Percentiles rank a stretch among this genome's conserved stretches.
phyloP scores from a whole-genome alignment of 192 early-diverging fungal genomes.

The Coemansia sp. region DNA sequence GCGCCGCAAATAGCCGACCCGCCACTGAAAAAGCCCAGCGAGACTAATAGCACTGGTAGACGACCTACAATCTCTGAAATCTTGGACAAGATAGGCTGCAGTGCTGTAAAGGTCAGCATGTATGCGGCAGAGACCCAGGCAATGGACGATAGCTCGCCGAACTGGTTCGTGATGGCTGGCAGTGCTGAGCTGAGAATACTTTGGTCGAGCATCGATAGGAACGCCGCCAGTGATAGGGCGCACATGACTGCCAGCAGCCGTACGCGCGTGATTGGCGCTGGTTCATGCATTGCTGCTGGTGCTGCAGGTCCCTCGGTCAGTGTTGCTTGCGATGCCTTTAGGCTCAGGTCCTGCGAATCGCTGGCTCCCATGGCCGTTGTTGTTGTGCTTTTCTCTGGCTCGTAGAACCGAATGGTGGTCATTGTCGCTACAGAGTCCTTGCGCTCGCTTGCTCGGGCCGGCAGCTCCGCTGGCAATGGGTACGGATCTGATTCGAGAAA shows the following conservation, averaged over 20 bases:
- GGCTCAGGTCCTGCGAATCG: background rate
- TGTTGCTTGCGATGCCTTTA: slow-evolving; percentile 27
- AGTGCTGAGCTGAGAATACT: slow-evolving; percentile 70
- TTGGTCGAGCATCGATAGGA: slow-evolving; percentile 64
- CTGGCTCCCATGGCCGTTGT: background rate
- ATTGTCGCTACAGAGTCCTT: slow-evolving; percentile 13
- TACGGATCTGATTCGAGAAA: slow-evolving; percentile 22
- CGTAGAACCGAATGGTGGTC: slow-evolving; percentile 1
- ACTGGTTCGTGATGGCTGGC: slow-evolving; percentile 58
- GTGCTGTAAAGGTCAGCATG: slow-evolving; percentile 65
- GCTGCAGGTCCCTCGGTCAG: slow-evolving; percentile 17
- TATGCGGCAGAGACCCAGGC: slow-evolving; percentile 76
- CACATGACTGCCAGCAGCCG: slow-evolving; percentile 27
- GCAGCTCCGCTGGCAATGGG: background rate
- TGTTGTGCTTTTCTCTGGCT: background rate
- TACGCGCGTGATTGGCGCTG: slow-evolving; percentile 10
- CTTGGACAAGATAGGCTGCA: slow-evolving; percentile 74
- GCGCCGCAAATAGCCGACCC: slow-evolving; percentile 56
- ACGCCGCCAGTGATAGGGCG: slow-evolving; percentile 46
- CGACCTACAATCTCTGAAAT: slow-evolving; percentile 81
- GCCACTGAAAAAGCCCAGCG: slow-evolving; percentile 52
- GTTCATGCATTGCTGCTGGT: background rate
- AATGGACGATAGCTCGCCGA: slow-evolving; percentile 58
- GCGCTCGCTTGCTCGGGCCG: slow-evolving; percentile 4
- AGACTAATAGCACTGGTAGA: slow-evolving; percentile 54